phyloP scores from a whole-genome alignment of 2,329 filamentous ascomycete species.

The Knufia petricola region DNA sequence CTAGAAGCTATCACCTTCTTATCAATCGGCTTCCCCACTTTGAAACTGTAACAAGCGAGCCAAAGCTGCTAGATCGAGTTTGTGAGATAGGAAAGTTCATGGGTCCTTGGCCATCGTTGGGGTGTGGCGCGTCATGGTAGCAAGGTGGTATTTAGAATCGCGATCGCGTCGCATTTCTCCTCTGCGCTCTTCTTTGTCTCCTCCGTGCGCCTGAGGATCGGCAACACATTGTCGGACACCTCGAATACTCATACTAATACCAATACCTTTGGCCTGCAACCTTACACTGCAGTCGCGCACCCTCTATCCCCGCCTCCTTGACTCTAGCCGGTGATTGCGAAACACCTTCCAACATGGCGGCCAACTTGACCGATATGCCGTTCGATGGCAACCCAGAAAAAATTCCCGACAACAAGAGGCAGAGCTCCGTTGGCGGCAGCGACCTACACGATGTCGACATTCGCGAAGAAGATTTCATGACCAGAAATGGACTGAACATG shows the following conservation, averaged over 20 bases:
- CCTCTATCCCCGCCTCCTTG: not conserved
- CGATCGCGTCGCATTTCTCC: not conserved
- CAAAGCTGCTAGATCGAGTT: not conserved
- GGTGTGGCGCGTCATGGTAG: no score
- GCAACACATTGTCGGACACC: not conserved
- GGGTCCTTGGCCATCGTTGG: no score
- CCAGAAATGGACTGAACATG: conserved; percentile 23
- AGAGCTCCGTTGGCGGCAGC: not conserved
- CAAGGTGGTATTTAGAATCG: not conserved
- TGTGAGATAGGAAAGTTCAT: no score
- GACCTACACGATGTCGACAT: not conserved
- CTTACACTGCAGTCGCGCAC: not conserved
- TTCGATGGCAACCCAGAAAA: no score
- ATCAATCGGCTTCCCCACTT: not conserved
- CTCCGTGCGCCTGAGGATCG: not conserved
- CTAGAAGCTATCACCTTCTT: not conserved
- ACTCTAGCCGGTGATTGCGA: not conserved
- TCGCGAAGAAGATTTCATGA: conserved; percentile 21
- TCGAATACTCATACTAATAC: not conserved
- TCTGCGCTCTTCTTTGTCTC: not conserved
- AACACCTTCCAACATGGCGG: not conserved
- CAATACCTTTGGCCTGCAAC: no score
- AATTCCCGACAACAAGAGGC: not conserved
- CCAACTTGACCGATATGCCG: no score
- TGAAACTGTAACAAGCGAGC: not conserved